Conservation (phyloP, 1,284 basidiomycete species). For the Cryptococcus amylolentus region DNA sequence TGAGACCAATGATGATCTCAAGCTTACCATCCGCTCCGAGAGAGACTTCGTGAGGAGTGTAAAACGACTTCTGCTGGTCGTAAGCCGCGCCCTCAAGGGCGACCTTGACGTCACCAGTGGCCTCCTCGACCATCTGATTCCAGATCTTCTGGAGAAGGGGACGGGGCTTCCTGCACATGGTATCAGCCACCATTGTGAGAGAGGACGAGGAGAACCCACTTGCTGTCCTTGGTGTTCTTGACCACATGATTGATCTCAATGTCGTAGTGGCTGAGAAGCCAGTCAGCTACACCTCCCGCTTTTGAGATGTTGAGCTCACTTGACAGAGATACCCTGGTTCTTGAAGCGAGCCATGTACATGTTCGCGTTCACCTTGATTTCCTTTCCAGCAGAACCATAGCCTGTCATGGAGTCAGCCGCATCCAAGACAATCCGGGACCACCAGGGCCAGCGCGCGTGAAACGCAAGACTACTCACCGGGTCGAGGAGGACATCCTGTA, state of each 20-base stretch:
- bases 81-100: slow-evolving; percentile 36
- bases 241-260: slow-evolving; percentile 45
- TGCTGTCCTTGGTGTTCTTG: slow-evolving; percentile 31
- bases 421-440: background rate
- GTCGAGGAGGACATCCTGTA: slow-evolving; percentile 15
- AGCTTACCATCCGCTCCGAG: slow-evolving; percentile 26
- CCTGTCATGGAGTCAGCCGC: slow-evolving; percentile 10
- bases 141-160: slow-evolving; percentile 38
- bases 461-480: slow-evolving; percentile 6
- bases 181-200: background rate
- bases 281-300: background rate
- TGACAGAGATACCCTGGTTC: slow-evolving; percentile 27
- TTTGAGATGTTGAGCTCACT: slow-evolving; percentile 10
- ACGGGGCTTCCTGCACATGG: slow-evolving; percentile 35
- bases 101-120: slow-evolving; percentile 33
- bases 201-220: slow-evolving; percentile 17
- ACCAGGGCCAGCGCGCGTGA: background rate
- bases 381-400: slow-evolving; percentile 34
- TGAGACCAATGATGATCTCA: slow-evolving; percentile 38
- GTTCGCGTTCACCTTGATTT: slow-evolving; percentile 41
- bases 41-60: slow-evolving; percentile 32
- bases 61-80: slow-evolving; percentile 42
- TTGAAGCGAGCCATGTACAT: slow-evolving; percentile 43
- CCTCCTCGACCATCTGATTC: slow-evolving; percentile 26
- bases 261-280: slow-evolving; percentile 38